Percentiles rank a stretch among this genome's conserved stretches.
Evolutionary conservation across 768 basidiomycete genomes (phyloP).

Genomic region (Mycena alexandri): DNA sequence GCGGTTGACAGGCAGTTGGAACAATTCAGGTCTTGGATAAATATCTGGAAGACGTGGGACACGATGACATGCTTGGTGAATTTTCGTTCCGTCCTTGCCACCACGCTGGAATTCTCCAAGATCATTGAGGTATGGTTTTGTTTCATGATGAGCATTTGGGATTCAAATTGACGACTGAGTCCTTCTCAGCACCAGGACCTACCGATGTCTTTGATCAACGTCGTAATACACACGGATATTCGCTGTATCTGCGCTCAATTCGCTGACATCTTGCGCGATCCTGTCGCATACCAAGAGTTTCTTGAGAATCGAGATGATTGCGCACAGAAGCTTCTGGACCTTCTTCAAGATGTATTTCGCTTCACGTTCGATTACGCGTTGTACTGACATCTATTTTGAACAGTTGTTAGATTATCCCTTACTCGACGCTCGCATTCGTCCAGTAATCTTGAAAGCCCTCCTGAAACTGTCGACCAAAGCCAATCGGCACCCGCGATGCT

Average conservation of each 20-base stretch:
- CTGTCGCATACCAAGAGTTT: slow-evolving; percentile 17
- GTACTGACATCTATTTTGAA: not conserved
- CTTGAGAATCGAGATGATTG: slow-evolving; percentile 21
- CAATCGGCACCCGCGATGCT: slow-evolving; percentile 29
- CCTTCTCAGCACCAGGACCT: slow-evolving; percentile 23
- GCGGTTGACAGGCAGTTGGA: slow-evolving; percentile 7
- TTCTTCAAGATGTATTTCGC: slow-evolving; percentile 38
- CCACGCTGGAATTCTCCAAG: slow-evolving; percentile 23
- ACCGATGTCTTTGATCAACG: slow-evolving; percentile 31
- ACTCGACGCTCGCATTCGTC: slow-evolving; percentile 28
- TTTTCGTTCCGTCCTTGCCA: slow-evolving; percentile 28
- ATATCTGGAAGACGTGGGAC: slow-evolving; percentile 30
- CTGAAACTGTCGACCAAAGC: slow-evolving; percentile 28
- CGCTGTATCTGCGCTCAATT: slow-evolving; percentile 33
- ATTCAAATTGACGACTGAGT: no score
- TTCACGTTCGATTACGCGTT: no score
- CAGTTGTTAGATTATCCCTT: slow-evolving; percentile 37
- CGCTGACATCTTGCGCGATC: slow-evolving; percentile 14
- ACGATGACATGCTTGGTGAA: slow-evolving; percentile 26
- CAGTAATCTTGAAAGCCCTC: slow-evolving; percentile 32
- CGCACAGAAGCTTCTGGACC: slow-evolving; percentile 39
- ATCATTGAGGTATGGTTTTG: slow-evolving; percentile 20
- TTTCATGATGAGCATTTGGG: not conserved
- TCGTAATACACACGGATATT: slow-evolving; percentile 32
- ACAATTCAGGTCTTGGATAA: slow-evolving; percentile 20